Evolutionary conservation across 441 rosid species (phyloP), one percentile per base, ranked within the genome.

Genomic region (Viola pubescens): DNA sequence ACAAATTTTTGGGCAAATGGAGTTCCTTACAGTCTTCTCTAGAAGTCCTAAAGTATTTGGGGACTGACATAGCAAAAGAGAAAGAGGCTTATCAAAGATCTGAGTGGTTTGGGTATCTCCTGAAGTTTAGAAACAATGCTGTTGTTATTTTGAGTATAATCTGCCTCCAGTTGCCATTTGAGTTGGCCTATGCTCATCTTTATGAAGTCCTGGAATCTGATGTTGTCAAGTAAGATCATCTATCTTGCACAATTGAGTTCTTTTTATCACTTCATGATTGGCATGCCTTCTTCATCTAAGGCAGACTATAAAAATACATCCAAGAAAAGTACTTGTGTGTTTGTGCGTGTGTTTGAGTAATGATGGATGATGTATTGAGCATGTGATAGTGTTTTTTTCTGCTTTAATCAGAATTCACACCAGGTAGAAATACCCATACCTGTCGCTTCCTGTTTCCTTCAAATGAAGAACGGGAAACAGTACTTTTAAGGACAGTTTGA

Each of bases 81-180:
- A 89, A 85, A 79, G 84, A 81, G 71, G 81, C 77, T 10, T 92
- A 77, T 68, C 97, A 92, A 71, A 82, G 87, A 85, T 71, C 85
- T 54, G 98, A 89, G 70, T 92, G 97, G 97, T 59, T 85, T 60
- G 86, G 88, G 39, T 79, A 85, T 71, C 80, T 87, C 50, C 73
- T 79, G 80, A 77, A 85, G 68, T 79, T 89, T 55, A 84, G 94
- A 77, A 91, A 89, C 53, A 94, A 89, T 73, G 79, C 82, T 39
- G 51, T 87, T 13, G 52, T 87, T 62, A 82, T 92, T 65, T 59
- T 86, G 61, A 76, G 86, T 66, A 85, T 89, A 41, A 82, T 92
- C 76, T 89, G 97, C 76, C 90, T 92, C 66, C 98, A 92, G 73
- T 73, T 92, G 75, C 97, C 98, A 8, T 89, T 92, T 73, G 98